Base-by-base conservation (phyloP, 106 monocot species). In the Dendrobium chrysotoxum region DNA sequence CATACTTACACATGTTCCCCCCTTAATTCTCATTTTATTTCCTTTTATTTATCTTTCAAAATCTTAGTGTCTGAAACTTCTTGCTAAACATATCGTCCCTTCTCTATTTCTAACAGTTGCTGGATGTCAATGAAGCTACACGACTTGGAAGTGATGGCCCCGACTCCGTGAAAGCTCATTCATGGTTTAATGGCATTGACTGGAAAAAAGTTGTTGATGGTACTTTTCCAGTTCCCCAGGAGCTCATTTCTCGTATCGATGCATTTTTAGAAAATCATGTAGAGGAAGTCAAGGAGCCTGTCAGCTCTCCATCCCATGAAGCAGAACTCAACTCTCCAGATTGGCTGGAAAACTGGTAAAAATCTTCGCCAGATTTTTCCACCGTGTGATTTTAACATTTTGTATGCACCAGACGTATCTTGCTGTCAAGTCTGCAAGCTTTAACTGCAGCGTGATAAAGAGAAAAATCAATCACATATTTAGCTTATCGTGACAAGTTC, bases 301-400 rank as follows among this genome's bases (percentile, higher is more conserved):
- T 86, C 78, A 86, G 1, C 50, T 50, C 82, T 6, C 85, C 90
- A 8, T 78, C 84, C 84, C 75, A 80, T 76, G 90, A 92, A 77
- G 50, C 38, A 25, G 88, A 92, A 64, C 80, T 83, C 47, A 70
- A 79, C 74, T 79, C 86, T 44, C 81, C 86, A 65, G 90, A 94
- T 38, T 94, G 90, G 93, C 77, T 97, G 40, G 90, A 97, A 76
- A 90, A 92, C 77, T 97, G 96, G 96, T 97, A 67, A 77, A 65
- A 65, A 11, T 50, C 50, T 50, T 50, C 50, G 1, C 13, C 50
- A 50, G 13, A 13, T 50, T 50, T 50, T 50, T 50, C 50, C 1
- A 13, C 50, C 15, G 50, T 13, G 50, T 50, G 15, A 15, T 50
- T 16, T 13, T 50, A 50, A 13, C 50, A 50, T 50, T 50, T 50